Evolutionary conservation across 1,139 yeast species (phyloP).

Genomic region (Blastobotrys malaysiensis): DNA sequence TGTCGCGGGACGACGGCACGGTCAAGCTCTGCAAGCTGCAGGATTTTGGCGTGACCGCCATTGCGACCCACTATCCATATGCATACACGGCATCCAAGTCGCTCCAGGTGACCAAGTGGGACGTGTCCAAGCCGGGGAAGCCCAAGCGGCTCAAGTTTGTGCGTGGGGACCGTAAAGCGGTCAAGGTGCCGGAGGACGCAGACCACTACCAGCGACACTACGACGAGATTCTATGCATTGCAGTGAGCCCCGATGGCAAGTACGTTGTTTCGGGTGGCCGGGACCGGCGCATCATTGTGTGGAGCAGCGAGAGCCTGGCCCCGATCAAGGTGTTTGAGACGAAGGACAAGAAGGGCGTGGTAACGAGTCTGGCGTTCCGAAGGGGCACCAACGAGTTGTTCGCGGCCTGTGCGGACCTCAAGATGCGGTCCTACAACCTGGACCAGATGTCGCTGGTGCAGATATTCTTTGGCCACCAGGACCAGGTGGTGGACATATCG

Average conservation of each 20-base stretch:
- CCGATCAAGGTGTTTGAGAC: constrained; percentile 75
- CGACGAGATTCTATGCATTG: constrained; percentile 70
- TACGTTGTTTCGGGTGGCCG: constrained; percentile 87
- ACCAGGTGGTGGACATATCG: constrained; percentile 71
- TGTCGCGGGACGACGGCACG: constrained; percentile 12
- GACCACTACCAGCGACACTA: constrained; percentile 52
- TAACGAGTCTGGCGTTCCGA: constrained; percentile 70
- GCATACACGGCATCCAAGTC: constrained; percentile 84
- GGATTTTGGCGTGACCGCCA: constrained; percentile 28
- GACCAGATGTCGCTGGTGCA: constrained; percentile 87
- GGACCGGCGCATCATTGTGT: constrained; percentile 72
- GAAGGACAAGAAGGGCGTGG: constrained; percentile 60
- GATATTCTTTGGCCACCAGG: constrained; percentile 93
- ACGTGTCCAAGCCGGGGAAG: constrained; percentile 38
- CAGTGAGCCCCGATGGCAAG: constrained; percentile 82
- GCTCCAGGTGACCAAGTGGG: constrained; percentile 75
- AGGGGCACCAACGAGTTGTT: constrained; percentile 77
- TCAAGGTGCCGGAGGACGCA: neutral
- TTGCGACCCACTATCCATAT: constrained; percentile 48
- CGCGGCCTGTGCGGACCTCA: constrained; percentile 89
- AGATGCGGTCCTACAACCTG: constrained; percentile 80
- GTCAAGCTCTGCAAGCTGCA: constrained; percentile 13
- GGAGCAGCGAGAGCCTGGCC: constrained; percentile 76
- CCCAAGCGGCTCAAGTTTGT: constrained; percentile 61
- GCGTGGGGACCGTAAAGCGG: constrained; percentile 51